Conservation (phyloP, 345 rosid species). For the Nephelium lappaceum region DNA sequence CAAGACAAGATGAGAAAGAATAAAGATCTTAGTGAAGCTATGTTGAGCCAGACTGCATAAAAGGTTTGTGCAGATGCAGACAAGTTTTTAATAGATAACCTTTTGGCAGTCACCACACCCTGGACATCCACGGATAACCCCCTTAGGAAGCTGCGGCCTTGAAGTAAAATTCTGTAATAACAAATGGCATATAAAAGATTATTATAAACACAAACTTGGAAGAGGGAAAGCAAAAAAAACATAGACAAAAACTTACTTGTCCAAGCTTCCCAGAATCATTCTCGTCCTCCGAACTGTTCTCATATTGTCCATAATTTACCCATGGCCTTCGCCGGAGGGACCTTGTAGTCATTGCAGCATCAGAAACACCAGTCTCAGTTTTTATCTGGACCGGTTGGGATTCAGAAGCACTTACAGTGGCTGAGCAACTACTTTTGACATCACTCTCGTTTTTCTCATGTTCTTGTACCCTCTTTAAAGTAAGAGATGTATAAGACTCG, state of each 20-base stretch:
- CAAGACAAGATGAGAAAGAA: not conserved
- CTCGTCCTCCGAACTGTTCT: conserved; percentile 51
- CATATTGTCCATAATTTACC: conserved; percentile 56
- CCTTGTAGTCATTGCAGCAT: conserved; percentile 46
- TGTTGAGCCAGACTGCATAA: conserved; percentile 8
- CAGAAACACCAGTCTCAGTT: conserved; percentile 36
- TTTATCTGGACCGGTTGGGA: conserved; percentile 49
- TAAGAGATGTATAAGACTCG: conserved; percentile 81
- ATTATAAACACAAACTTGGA: conserved; percentile 9
- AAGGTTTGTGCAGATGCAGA: not conserved
- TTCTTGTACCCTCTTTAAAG: conserved; percentile 51
- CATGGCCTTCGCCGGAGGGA: conserved; percentile 63
- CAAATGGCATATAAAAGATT: conserved; percentile 9
- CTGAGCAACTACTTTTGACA: conserved; percentile 36
- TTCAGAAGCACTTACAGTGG: conserved; percentile 45
- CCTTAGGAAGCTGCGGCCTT: conserved; percentile 69
- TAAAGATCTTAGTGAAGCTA: not conserved
- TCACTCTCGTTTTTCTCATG: conserved; percentile 39
- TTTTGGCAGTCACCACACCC: conserved; percentile 84
- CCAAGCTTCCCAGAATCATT: conserved; percentile 48
- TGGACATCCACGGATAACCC: conserved; percentile 77
- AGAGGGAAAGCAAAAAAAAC: not conserved
- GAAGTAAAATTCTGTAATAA: conserved; percentile 49
- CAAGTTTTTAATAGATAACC: conserved; percentile 48
- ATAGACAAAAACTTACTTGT: conserved; percentile 43